phyloP scores from a whole-genome alignment of 345 rosid species.

The Arabis alpina region DNA sequence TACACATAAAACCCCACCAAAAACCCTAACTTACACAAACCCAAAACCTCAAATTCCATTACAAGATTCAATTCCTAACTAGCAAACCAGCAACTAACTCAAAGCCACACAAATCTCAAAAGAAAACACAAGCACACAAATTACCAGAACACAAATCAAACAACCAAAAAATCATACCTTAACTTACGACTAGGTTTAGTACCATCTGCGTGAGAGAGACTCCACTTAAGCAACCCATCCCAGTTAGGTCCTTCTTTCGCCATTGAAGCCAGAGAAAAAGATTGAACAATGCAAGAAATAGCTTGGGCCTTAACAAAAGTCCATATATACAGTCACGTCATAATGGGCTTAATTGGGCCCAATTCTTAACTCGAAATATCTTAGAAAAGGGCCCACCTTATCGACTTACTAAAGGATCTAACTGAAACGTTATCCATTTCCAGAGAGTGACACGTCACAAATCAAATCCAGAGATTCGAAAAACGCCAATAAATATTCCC shows the following conservation, averaged over 20 bases:
- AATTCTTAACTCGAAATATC: not conserved
- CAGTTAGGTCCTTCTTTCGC: constrained; percentile 84
- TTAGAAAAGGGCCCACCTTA: constrained; percentile 24
- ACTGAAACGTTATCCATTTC: constrained; percentile 33
- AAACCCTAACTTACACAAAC: not conserved
- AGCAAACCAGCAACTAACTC: not conserved
- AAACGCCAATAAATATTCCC: not conserved
- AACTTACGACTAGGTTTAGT: constrained; percentile 57
- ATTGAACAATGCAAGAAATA: too few relatives aligned
- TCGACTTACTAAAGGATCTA: constrained; percentile 19
- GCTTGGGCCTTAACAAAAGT: not conserved
- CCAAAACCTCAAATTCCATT: not conserved
- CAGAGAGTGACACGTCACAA: constrained; percentile 37
- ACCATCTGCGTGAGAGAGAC: constrained; percentile 81
- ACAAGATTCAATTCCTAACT: not conserved
- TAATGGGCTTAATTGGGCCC: not conserved
- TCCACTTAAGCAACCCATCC: constrained; percentile 95
- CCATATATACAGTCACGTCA: not conserved
- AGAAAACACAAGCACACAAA: not conserved
- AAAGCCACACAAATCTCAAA: not conserved
- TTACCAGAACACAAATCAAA: too few relatives aligned
- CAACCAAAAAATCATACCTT: constrained; percentile 47
- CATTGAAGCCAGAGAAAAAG: constrained; percentile 44
- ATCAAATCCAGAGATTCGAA: constrained; percentile 17
- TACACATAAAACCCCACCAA: not conserved